These are phyloP conservation scores for Trichoderma gracile DNA, from an alignment of 2,329 filamentous ascomycete species.

Conservation along the genomic window DNA sequence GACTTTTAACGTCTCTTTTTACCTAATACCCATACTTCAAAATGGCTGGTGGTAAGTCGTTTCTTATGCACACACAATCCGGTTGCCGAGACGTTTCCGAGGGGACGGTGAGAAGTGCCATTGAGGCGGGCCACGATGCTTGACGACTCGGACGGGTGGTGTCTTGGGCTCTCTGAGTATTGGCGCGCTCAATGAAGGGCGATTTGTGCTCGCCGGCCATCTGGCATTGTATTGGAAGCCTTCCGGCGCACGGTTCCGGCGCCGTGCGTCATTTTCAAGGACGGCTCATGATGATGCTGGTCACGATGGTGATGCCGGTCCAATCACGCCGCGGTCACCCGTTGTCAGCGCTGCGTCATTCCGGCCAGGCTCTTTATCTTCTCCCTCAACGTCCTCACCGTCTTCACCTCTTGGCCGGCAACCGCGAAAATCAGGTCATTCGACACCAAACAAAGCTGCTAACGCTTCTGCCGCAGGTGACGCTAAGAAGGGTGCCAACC, in stretches of 20 bases:
- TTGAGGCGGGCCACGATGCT: constrained; percentile 28
- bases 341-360: background rate
- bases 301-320: constrained; percentile 31
- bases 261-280: constrained; percentile 29
- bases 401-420: no score
- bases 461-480: constrained; percentile 64
- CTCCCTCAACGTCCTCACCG: background rate
- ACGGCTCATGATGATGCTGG: background rate
- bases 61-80: background rate
- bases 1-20: constrained; percentile 7
- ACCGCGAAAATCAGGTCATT: no score
- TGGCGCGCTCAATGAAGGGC: background rate
- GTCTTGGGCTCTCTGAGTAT: background rate
- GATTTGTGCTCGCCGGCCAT: background rate
- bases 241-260: background rate
- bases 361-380: background rate
- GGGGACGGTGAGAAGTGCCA: constrained; percentile 26
- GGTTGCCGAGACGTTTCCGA: constrained; percentile 10
- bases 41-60: constrained; percentile 51
- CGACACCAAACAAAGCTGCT: no score
- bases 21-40: constrained; percentile 35
- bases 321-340: constrained; percentile 28
- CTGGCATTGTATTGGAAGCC: background rate
- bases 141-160: constrained; percentile 8
- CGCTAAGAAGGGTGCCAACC: constrained; percentile 92